Evolutionary conservation across 164 flowering plant genomes (phyloP).

Genomic region (Magnolia kwangsiensis): DNA sequence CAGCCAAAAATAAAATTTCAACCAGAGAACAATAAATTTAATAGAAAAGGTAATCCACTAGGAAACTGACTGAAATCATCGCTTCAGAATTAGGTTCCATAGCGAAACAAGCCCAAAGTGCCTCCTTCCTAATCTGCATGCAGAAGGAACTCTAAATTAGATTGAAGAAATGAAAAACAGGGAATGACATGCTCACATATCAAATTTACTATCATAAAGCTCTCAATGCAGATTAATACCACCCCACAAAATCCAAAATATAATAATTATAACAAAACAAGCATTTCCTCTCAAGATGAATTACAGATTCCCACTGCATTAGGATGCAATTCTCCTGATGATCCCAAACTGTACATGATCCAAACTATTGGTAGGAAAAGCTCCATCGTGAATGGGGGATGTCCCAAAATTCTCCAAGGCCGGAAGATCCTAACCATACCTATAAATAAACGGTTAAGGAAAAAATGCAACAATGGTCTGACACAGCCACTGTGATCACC

Average conservation of each 20-base stretch:
- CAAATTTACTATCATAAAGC: conserved; percentile 3
- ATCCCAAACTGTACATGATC: too few relatives aligned
- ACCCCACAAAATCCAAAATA: neutral
- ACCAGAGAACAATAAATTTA: neutral
- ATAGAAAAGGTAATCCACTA: neutral
- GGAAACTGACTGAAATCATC: conserved; percentile 61
- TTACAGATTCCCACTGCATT: neutral
- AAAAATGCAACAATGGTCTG: too few relatives aligned
- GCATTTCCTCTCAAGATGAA: neutral
- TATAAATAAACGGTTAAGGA: too few relatives aligned
- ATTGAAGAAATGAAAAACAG: neutral
- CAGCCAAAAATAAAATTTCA: neutral
- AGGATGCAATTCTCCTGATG: neutral
- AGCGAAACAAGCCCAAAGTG: conserved; percentile 97
- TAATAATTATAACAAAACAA: neutral
- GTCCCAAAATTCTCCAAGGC: too few relatives aligned
- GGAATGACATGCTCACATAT: neutral
- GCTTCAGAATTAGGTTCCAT: conserved; percentile 87
- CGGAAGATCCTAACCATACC: too few relatives aligned
- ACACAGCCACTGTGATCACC: too few relatives aligned
- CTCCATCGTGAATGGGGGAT: neutral
- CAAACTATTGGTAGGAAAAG: neutral
- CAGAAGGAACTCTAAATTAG: conserved; percentile 6
- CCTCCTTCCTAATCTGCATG: conserved; percentile 89
- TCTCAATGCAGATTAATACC: neutral